Percentiles rank a stretch among this genome's conserved stretches.
phyloP scores from a whole-genome alignment of 768 basidiomycete genomes.

The Megacollybia marginata region DNA sequence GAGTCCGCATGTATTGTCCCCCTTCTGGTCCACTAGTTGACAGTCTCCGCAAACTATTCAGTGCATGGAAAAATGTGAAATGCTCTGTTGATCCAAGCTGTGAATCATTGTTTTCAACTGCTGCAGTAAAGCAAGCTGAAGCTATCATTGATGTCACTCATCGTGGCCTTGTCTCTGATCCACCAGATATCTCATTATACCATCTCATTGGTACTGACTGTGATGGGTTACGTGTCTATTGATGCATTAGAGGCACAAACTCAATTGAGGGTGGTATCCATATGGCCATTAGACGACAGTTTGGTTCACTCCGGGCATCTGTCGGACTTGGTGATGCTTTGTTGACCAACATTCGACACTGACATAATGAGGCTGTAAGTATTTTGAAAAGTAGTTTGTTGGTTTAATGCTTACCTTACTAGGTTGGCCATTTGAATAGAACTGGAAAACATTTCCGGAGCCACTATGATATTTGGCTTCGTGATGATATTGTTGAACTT shows the following conservation, averaged over 20 bases:
- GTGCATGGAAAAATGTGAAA: neutral
- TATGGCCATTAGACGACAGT: conserved; percentile 6
- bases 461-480: conserved; percentile 10
- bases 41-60: neutral
- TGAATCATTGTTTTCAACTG: neutral
- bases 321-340: conserved; percentile 4
- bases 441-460: conserved; percentile 1
- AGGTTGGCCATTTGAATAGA: conserved; percentile 11
- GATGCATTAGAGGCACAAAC: conserved; percentile 13
- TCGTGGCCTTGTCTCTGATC: conserved; percentile 13
- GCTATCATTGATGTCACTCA: neutral
- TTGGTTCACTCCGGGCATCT: conserved; percentile 11
- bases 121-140: neutral
- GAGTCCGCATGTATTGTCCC: neutral
- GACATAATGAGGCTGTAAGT: conserved; percentile 8
- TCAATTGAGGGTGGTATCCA: conserved; percentile 15
- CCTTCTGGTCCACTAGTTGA: neutral
- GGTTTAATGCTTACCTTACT: neutral
- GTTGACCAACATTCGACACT: neutral
- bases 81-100: neutral
- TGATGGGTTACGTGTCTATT: conserved; percentile 9
- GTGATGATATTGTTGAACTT: conserved; percentile 10
- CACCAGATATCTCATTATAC: conserved; percentile 7
- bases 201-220: conserved; percentile 6
- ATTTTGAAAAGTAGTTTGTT: too few species aligned